These are phyloP conservation scores for Dictyostelium purpureum DNA, from an alignment of 78 protist species.

Conservation along the genomic window DNA sequence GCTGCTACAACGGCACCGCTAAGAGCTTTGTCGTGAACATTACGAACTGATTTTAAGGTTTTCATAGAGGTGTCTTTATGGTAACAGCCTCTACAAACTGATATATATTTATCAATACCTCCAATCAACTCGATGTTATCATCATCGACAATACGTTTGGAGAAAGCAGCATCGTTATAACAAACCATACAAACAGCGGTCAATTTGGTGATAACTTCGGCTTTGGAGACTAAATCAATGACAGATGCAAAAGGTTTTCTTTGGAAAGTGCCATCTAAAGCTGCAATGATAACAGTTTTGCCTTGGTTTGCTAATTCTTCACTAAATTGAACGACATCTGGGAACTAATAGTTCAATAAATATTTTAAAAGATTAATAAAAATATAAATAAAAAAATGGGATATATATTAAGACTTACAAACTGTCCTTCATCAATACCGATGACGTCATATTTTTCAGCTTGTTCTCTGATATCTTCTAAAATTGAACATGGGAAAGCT, in stretches of 20 bases:
- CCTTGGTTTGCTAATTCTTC: slow-evolving; percentile 90
- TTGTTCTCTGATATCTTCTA: slow-evolving; percentile 47
- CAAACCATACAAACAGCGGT: slow-evolving; percentile 90
- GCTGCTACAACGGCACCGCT: too few species aligned
- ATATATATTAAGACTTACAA: slow-evolving; percentile 16
- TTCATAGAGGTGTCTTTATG: too few species aligned
- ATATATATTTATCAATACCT: slow-evolving; percentile 91
- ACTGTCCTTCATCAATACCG: slow-evolving; percentile 96
- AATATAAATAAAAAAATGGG: background rate
- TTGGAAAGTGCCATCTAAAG: slow-evolving; percentile 92
- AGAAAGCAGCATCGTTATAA: slow-evolving; percentile 87
- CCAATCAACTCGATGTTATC: slow-evolving; percentile 90
- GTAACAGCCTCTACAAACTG: slow-evolving; percentile 92
- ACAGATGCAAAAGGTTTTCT: slow-evolving; percentile 86
- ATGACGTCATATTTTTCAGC: slow-evolving; percentile 83
- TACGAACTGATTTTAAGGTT: too few species aligned
- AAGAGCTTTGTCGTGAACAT: too few species aligned
- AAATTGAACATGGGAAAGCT: slow-evolving; percentile 79
- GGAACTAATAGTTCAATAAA: slow-evolving; percentile 67
- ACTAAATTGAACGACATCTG: slow-evolving; percentile 89
- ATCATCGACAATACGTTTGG: slow-evolving; percentile 80
- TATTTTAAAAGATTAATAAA: background rate
- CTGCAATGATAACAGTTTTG: slow-evolving; percentile 92
- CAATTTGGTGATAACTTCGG: slow-evolving; percentile 89
- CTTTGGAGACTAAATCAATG: slow-evolving; percentile 83